Evolutionary conservation across 495 filamentous ascomycete genomes (phyloP).

Genomic region (Talaromyces borbonicus): DNA sequence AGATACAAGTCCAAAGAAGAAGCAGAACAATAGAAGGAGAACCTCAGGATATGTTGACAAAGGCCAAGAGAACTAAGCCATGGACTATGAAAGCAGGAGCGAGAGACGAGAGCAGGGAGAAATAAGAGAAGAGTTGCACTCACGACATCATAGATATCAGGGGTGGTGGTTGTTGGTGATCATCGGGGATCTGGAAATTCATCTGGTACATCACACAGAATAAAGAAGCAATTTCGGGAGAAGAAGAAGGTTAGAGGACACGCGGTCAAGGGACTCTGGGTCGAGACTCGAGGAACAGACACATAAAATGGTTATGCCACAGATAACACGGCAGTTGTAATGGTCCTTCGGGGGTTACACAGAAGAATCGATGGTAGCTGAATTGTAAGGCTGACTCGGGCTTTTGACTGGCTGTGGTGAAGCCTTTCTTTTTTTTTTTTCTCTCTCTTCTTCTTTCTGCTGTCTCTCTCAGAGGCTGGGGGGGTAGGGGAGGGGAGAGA

Average conservation of each 20-base stretch:
- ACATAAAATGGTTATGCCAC: too few relatives aligned
- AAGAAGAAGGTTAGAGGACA: background rate
- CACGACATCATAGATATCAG: conserved; percentile 6
- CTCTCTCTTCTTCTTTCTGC: too few relatives aligned
- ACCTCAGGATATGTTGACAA: too few relatives aligned
- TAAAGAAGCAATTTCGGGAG: background rate
- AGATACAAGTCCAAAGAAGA: conserved; percentile 16
- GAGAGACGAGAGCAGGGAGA: background rate
- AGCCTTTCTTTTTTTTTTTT: too few relatives aligned
- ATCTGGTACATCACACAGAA: conserved; percentile 7
- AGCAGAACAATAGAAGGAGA: too few relatives aligned
- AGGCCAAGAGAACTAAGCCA: too few relatives aligned
- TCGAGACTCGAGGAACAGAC: background rate
- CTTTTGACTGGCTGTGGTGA: background rate
- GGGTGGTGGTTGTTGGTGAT: background rate
- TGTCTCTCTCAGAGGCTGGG: too few relatives aligned
- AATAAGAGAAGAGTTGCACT: background rate
- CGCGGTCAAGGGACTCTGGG: background rate
- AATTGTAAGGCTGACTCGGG: background rate
- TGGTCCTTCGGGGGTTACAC: conserved; percentile 1
- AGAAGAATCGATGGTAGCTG: background rate
- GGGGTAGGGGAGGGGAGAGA: too few relatives aligned
- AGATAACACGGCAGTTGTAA: too few relatives aligned
- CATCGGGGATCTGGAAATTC: conserved; percentile 3
- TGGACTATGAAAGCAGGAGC: conserved; percentile 8